Base-by-base conservation (phyloP, 2,329 filamentous ascomycete species). In the Dothiorella sarmentorum region DNA sequence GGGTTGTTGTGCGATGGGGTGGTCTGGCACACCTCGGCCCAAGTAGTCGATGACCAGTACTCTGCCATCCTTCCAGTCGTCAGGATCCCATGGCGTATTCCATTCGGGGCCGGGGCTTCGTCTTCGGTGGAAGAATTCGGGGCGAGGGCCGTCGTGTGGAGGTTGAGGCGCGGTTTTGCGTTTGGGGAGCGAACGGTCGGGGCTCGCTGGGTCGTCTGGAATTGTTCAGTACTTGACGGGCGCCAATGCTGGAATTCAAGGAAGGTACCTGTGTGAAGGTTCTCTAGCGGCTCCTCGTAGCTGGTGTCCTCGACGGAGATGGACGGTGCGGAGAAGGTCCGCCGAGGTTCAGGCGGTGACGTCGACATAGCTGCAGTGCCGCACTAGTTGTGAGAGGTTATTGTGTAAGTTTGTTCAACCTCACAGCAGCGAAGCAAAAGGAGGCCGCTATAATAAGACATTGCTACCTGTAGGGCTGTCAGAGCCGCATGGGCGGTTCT, bases 41-140 rank as follows among this genome's bases (percentile, higher is more conserved):
- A 80, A 69, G 65, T 80, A 82, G 65, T 82, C 79, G 40, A 82
- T 77, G 58, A 82, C 71, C 61, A 82, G 67, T 5, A 82, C 77
- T 33, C 80, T 74, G 11, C 79, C 78, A 20, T 72, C 63, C 24
- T 65, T 65, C 69, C 70, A 75, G 56, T 66, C 71, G 22, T 71
- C 63, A 7, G 44, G 44, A 13, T 51, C 27, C 56, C 56, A 58
- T 33, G 35, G 18, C 11, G 44, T 52, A 37, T 68, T 68, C 73
- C 73, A 75, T 61, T 72, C 69, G 24, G 73, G 59, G 22, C 69
- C 70, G 3, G 71, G 71, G 51, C 67, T 73, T 29, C 67, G 67
- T 58, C 70, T 70, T 55, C 70, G 67, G 29, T 63, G 65, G 56
- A 69, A 68, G 63, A 56, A 31, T 58, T 59, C 18, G 61, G 58